Evolutionary conservation across 495 filamentous ascomycete genomes (phyloP), one percentile per base, ranked within the genome.

Genomic region (Xeromyces bisporus): DNA sequence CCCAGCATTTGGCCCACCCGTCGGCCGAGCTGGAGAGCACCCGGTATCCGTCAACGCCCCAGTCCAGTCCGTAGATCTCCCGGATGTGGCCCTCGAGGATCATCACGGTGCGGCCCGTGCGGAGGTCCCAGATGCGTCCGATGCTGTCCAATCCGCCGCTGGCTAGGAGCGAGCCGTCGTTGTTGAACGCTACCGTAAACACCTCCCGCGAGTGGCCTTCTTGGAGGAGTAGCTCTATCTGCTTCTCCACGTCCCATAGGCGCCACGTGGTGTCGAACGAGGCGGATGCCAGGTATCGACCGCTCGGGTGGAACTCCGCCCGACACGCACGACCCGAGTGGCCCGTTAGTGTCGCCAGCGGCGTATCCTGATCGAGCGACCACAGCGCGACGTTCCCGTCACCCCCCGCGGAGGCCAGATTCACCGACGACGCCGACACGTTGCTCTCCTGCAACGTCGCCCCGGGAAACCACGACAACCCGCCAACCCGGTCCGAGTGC

Each of bases 1-100:
- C 89, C 89, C 89, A 99, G 57, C 86, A 92, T 50, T 94, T 96
- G 33, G 89, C 75, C 70, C 86, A 93, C 3, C 87, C 89, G 46
- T 99, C 89, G 1, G 73, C 85, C n/a, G 80, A 84, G 1, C 85
- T 85, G 5, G 82, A 80, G 4, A 94, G 60, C 10, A 94, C 73
- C 6, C 89, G 73, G 47, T 92, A 76, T 1, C 85, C 85, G 44
- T 99, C 91, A 0, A 74, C 66, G 29, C 79, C 75, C 89, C 89
- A 99, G 47, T 93, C 86, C 10, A 94, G 56, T 1, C 73, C 85
- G 38, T 86, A 84, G 28, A 99, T 91, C 12, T 91, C 85, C 23
- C 84, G 76, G 46, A 94, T 86, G 42, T 94, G 86, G 2, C 80
- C 81, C 41, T 96, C 84, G 3, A 97, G 65, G 32, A 94, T 80